Conservation (phyloP, 2,329 filamentous ascomycete genomes). For the Myriosclerotinia duriaeana region DNA sequence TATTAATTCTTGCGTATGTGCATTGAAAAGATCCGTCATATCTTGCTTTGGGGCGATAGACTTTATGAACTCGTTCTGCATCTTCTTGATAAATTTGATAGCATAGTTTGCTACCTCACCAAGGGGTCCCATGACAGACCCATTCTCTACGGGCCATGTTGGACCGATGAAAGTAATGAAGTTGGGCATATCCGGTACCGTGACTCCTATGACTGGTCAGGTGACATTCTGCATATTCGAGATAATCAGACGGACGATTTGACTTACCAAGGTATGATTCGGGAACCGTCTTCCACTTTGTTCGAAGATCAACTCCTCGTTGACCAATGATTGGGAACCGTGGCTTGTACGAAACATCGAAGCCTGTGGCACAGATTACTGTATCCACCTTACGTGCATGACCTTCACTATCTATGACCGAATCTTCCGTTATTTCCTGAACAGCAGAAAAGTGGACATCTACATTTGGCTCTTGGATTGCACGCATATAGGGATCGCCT, state of each 20-base stretch:
- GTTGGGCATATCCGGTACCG: constrained; percentile 35
- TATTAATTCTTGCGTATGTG: constrained; percentile 52
- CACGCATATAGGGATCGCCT: constrained; percentile 52
- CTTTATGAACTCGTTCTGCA: constrained; percentile 51
- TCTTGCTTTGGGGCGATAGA: constrained; percentile 48
- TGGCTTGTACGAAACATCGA: constrained; percentile 39
- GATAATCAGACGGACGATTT: not conserved
- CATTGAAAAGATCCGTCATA: constrained; percentile 52
- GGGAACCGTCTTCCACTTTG: constrained; percentile 39
- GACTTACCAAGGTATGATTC: constrained; percentile 34
- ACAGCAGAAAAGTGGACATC: constrained; percentile 52
- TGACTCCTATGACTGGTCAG: constrained; percentile 31
- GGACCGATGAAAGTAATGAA: constrained; percentile 38
- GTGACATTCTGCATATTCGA: not conserved
- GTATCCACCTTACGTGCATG: constrained; percentile 40
- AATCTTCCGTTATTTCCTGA: constrained; percentile 47
- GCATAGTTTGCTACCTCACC: constrained; percentile 31
- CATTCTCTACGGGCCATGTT: constrained; percentile 36
- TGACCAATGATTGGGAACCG: constrained; percentile 37
- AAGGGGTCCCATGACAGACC: constrained; percentile 33
- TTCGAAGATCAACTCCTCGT: constrained; percentile 30
- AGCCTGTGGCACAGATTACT: constrained; percentile 43
- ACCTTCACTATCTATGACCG: constrained; percentile 46
- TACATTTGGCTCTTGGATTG: constrained; percentile 51
- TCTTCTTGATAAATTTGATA: constrained; percentile 36